These are phyloP conservation scores for Diaporthe aspalathi DNA, from an alignment of 2,329 filamentous ascomycete genomes.

Conservation along the genomic window DNA sequence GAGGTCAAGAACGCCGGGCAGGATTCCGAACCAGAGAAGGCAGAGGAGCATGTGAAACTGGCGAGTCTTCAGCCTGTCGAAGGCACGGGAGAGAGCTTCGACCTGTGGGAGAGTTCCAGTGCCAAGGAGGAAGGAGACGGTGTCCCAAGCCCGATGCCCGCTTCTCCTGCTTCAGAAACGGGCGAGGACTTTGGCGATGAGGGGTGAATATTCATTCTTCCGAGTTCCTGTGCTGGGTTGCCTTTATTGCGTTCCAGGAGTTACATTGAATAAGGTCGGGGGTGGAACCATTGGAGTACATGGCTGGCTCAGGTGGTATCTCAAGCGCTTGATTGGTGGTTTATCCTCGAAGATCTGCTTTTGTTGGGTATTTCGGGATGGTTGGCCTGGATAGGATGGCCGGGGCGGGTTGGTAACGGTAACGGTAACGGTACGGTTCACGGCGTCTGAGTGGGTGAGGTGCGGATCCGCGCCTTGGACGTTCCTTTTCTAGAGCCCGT, in stretches of 20 bases:
- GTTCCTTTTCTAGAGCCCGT: constrained; percentile 7
- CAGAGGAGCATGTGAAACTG: constrained; percentile 51
- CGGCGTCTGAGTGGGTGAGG: constrained; percentile 9
- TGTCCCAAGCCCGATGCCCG: constrained; percentile 33
- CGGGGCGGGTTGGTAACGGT: not conserved
- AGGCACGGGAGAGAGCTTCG: constrained; percentile 70
- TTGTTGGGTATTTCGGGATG: not conserved
- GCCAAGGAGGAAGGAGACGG: constrained; percentile 66
- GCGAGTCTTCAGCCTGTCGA: constrained; percentile 66
- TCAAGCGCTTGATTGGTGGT: constrained; percentile 26
- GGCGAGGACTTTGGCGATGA: constrained; percentile 24
- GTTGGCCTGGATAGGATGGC: not conserved
- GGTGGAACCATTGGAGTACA: not conserved
- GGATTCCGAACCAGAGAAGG: not conserved
- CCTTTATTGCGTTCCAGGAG: constrained; percentile 8
- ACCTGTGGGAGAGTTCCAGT: constrained; percentile 78
- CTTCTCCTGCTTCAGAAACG: constrained; percentile 32
- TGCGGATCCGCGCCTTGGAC: not conserved
- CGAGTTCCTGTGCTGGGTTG: not conserved
- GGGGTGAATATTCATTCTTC: not conserved
- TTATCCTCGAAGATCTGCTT: not conserved
- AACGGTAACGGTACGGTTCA: not conserved
- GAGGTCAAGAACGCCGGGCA: constrained; percentile 44
- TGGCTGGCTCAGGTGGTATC: not conserved
- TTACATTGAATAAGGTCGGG: not conserved